These are phyloP conservation scores for Aspergillus amoenus DNA, from an alignment of 2,329 filamentous ascomycete genomes.

Conservation along the genomic window DNA sequence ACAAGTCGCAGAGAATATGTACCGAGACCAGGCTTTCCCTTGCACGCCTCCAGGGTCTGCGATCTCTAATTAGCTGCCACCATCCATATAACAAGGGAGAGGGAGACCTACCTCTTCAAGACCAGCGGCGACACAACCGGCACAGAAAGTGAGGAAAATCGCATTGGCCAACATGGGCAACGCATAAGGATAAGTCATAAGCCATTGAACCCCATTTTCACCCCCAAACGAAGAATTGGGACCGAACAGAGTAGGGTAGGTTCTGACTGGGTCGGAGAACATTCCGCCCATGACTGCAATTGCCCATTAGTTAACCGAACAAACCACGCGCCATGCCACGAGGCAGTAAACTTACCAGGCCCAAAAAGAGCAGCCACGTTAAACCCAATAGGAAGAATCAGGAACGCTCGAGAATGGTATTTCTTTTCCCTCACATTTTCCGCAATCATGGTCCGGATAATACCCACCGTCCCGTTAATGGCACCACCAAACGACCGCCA, in stretches of 20 bases:
- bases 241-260: conserved; percentile 63
- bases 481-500: conserved; percentile 68
- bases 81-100: not conserved
- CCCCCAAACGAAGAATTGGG: conserved; percentile 58
- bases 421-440: conserved; percentile 71
- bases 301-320: conserved; percentile 18
- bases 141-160: conserved; percentile 56
- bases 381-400: conserved; percentile 65
- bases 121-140: conserved; percentile 58
- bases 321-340: conserved; percentile 7
- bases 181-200: conserved; percentile 64
- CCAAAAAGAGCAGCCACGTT: conserved; percentile 61
- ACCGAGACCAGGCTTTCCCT: conserved; percentile 49
- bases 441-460: conserved; percentile 70
- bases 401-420: conserved; percentile 56
- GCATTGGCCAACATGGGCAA: conserved; percentile 67
- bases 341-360: conserved; percentile 40
- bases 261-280: conserved; percentile 65
- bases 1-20: conserved; percentile 30
- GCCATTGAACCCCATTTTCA: conserved; percentile 58
- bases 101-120: conserved; percentile 57
- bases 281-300: conserved; percentile 61
- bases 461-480: conserved; percentile 70
- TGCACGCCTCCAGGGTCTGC: conserved; percentile 50
- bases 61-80: conserved; percentile 9